Percentiles rank a stretch among this genome's conserved stretches.
Conservation (phyloP, 2,329 filamentous ascomycete species). For the Curvularia hawaiiensis region DNA sequence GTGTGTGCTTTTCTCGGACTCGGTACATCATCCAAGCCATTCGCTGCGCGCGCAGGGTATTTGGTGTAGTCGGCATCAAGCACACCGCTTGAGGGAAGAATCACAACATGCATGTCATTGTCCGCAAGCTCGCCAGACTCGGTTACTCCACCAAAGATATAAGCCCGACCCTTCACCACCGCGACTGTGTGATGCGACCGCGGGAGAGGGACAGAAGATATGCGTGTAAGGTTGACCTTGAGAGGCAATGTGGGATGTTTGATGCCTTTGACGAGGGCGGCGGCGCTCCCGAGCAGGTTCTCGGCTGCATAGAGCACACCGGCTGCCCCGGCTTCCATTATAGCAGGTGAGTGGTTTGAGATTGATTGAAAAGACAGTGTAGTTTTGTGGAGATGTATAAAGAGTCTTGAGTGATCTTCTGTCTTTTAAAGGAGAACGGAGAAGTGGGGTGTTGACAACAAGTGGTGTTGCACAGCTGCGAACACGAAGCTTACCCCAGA, state of each 20-base stretch:
- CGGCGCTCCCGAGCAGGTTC: slow-evolving; percentile 46
- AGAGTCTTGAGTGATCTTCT: background rate
- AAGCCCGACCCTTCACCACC: slow-evolving; percentile 59
- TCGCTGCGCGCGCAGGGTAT: slow-evolving; percentile 39
- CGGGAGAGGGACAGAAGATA: slow-evolving; percentile 52
- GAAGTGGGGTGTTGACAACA: slow-evolving; percentile 5
- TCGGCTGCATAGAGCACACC: slow-evolving; percentile 48
- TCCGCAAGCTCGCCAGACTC: slow-evolving; percentile 50
- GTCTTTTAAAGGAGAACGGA: background rate
- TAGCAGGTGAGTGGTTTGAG: slow-evolving; percentile 45
- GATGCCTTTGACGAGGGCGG: slow-evolving; percentile 55
- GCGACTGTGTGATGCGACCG: slow-evolving; percentile 59
- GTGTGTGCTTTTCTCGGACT: slow-evolving; percentile 50
- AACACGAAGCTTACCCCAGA: slow-evolving; percentile 8
- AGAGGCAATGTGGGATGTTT: slow-evolving; percentile 58
- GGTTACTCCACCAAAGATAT: slow-evolving; percentile 60
- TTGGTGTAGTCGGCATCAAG: slow-evolving; percentile 50
- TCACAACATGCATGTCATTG: slow-evolving; percentile 59
- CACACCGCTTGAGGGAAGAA: slow-evolving; percentile 54
- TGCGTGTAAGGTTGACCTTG: slow-evolving; percentile 56
- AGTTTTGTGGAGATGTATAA: background rate
- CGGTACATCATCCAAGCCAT: slow-evolving; percentile 42
- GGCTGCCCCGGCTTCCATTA: slow-evolving; percentile 46
- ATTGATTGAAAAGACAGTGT: background rate
- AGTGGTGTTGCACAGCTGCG: slow-evolving; percentile 13